Evolutionary conservation across 2,329 filamentous ascomycete genomes (phyloP).

Genomic region (Fusarium acutatum): DNA sequence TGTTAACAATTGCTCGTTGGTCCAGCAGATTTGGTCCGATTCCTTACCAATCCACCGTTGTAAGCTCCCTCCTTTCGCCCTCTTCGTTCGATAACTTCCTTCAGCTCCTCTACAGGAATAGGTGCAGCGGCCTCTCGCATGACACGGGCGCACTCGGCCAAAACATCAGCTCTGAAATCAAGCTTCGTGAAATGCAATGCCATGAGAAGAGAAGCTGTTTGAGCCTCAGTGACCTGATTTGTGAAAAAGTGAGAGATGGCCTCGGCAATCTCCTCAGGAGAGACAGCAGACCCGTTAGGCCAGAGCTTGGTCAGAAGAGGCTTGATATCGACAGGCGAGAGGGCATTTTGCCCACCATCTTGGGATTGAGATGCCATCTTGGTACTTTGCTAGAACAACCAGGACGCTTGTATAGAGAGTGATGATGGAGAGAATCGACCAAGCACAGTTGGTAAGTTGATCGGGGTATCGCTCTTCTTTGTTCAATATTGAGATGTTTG

Average conservation of each 20-base stretch:
- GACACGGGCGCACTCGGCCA: slow-evolving; percentile 81
- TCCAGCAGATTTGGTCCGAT: not conserved
- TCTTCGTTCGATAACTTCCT: slow-evolving; percentile 66
- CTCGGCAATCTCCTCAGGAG: slow-evolving; percentile 84
- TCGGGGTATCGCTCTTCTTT: slow-evolving; percentile 8
- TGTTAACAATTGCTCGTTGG: slow-evolving; percentile 7
- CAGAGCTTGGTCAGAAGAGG: slow-evolving; percentile 78
- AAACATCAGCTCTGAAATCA: slow-evolving; percentile 84
- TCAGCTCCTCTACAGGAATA: slow-evolving; percentile 72
- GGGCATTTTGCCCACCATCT: slow-evolving; percentile 40
- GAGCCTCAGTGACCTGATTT: slow-evolving; percentile 85
- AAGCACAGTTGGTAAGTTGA: not conserved
- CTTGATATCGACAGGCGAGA: slow-evolving; percentile 67
- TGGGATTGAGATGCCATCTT: slow-evolving; percentile 45
- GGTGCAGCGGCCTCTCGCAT: slow-evolving; percentile 84
- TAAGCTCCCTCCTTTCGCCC: slow-evolving; percentile 77
- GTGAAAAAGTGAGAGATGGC: slow-evolving; percentile 93
- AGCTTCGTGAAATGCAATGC: slow-evolving; percentile 90
- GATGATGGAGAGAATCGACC: not conserved
- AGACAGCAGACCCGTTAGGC: slow-evolving; percentile 66
- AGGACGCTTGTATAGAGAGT: not conserved
- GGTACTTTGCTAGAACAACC: not conserved
- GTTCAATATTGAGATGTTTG: slow-evolving; percentile 26
- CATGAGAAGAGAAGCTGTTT: slow-evolving; percentile 87
- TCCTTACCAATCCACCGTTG: slow-evolving; percentile 79